Conservation (phyloP, 2,329 filamentous ascomycete species). For the Epichloe uncinata region DNA sequence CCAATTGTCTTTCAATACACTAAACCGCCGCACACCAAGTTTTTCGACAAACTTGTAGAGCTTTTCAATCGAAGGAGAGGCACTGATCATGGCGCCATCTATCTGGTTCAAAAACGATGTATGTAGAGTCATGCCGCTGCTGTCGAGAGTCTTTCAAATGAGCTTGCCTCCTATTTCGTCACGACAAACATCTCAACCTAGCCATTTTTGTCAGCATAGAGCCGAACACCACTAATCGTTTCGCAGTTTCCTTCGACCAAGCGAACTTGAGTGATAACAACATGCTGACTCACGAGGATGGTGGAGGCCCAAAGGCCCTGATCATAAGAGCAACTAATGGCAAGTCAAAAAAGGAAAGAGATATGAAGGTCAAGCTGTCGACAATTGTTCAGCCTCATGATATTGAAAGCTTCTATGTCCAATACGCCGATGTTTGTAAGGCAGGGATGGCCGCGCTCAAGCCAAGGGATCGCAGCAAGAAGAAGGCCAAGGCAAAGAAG, state of each 20-base stretch:
- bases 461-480: slow-evolving; percentile 83
- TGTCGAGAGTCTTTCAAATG: not conserved
- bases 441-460: slow-evolving; percentile 77
- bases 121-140: slow-evolving; percentile 15
- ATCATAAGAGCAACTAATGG: slow-evolving; percentile 78
- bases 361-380: slow-evolving; percentile 58
- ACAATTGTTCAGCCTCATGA: slow-evolving; percentile 68
- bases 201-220: slow-evolving; percentile 8
- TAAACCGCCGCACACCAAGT: slow-evolving; percentile 32
- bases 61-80: slow-evolving; percentile 55
- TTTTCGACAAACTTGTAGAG: slow-evolving; percentile 53
- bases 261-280: slow-evolving; percentile 22
- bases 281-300: slow-evolving; percentile 46
- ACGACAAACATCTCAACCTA: slow-evolving; percentile 28
- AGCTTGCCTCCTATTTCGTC: slow-evolving; percentile 23
- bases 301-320: slow-evolving; percentile 50
- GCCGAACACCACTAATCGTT: not conserved
- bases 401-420: slow-evolving; percentile 66
- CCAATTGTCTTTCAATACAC: not conserved
- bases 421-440: slow-evolving; percentile 88
- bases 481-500: slow-evolving; percentile 65
- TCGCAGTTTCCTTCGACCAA: not conserved
- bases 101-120: slow-evolving; percentile 67
- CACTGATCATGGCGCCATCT: slow-evolving; percentile 60
- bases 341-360: slow-evolving; percentile 42